These are phyloP conservation scores for Plasmodium gonderi DNA, from an alignment of 169 alveolate species.

Conservation along the genomic window DNA sequence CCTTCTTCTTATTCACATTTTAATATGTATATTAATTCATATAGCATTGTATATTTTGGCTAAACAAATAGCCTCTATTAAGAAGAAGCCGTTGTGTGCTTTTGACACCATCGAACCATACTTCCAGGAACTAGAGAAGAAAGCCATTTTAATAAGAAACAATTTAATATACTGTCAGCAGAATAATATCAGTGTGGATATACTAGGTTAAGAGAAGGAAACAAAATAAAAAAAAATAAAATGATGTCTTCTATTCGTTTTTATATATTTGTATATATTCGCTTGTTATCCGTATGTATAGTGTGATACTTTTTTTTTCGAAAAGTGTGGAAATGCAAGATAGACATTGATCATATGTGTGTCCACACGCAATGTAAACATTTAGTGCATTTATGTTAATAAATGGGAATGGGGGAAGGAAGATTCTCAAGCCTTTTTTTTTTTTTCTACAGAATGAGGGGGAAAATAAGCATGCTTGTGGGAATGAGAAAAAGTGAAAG, in stretches of 20 bases:
- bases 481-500: too few relatives aligned
- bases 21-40: slow-evolving; percentile 27
- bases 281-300: neutral
- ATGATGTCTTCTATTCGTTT: neutral
- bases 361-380: too few relatives aligned
- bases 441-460: too few relatives aligned
- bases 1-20: slow-evolving; percentile 12
- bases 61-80: slow-evolving; percentile 36
- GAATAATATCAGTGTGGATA: slow-evolving; percentile 59
- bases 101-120: slow-evolving; percentile 53
- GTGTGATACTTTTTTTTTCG: too few relatives aligned
- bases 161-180: slow-evolving; percentile 50
- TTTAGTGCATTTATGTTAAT: too few relatives aligned
- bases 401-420: too few relatives aligned
- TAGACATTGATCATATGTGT: too few relatives aligned
- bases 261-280: neutral
- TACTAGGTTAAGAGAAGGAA: slow-evolving; percentile 34
- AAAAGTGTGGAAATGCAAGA: too few relatives aligned
- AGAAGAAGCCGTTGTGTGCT: slow-evolving; percentile 64
- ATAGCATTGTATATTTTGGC: slow-evolving; percentile 38
- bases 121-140: slow-evolving; percentile 64
- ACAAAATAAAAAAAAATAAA: neutral
- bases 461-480: too few relatives aligned
- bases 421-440: too few relatives aligned
- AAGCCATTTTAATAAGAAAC: slow-evolving; percentile 69